phyloP scores from a whole-genome alignment of 768 basidiomycete species.

The Austroboletus eburneus region DNA sequence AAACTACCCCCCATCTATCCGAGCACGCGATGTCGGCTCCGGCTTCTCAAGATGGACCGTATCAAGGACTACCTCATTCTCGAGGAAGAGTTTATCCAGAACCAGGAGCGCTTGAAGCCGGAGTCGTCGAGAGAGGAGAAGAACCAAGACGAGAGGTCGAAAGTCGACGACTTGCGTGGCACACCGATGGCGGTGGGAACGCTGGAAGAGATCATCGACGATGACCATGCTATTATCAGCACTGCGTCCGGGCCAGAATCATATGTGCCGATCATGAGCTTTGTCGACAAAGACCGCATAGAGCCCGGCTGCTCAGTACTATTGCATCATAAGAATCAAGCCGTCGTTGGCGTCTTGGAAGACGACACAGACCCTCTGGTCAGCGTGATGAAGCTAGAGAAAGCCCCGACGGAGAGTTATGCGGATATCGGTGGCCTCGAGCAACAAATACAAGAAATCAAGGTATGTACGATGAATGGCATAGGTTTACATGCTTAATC shows the following conservation, averaged over 20 bases:
- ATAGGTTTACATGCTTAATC: not conserved
- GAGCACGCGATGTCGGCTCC: constrained; percentile 91
- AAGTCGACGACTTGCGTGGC: constrained; percentile 91
- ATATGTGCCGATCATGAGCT: constrained; percentile 96
- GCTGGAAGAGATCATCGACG: constrained; percentile 96
- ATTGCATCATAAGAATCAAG: constrained; percentile 92
- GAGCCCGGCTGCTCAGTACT: constrained; percentile 96
- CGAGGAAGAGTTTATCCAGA: constrained; percentile 92
- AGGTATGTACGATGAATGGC: constrained; percentile 45
- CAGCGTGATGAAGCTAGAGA: constrained; percentile 98
- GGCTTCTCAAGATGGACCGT: constrained; percentile 93
- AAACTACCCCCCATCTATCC: constrained; percentile 93
- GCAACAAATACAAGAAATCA: constrained; percentile 97
- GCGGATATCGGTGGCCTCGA: constrained; percentile 98
- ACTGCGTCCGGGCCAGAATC: constrained; percentile 93
- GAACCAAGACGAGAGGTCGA: constrained; percentile 90
- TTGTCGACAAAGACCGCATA: constrained; percentile 96
- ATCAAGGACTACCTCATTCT: constrained; percentile 97
- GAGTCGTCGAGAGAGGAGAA: constrained; percentile 88
- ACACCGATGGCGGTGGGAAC: constrained; percentile 98
- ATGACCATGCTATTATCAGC: constrained; percentile 98
- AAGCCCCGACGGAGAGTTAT: constrained; percentile 98
- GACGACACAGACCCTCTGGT: constrained; percentile 96
- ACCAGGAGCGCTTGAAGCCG: constrained; percentile 88
- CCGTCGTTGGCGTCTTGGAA: constrained; percentile 91